Percentiles rank a stretch among this genome's conserved stretches.
phyloP scores from a whole-genome alignment of 768 basidiomycete species.

The Phylloporus sp. region DNA sequence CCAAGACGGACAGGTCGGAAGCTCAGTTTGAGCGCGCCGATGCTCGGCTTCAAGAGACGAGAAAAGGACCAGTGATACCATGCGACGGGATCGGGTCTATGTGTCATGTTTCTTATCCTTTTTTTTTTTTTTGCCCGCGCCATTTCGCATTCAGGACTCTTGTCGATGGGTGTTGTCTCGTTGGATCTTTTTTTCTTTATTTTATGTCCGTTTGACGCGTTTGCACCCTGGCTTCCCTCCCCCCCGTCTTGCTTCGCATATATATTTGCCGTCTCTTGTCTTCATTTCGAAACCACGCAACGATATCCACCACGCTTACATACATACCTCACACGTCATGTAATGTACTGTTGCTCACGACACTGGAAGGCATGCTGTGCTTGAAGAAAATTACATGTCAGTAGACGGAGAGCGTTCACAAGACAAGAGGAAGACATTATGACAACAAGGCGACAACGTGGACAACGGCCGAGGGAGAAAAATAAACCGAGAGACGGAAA shows the following conservation, averaged over 20 bases:
- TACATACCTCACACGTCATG: slow-evolving; percentile 23
- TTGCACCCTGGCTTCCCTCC: background rate
- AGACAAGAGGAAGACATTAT: background rate
- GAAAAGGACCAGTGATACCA: slow-evolving; percentile 43
- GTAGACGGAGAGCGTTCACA: background rate
- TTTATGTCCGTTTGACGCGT: slow-evolving; percentile 26
- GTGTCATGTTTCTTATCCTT: background rate
- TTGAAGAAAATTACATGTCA: slow-evolving; percentile 10
- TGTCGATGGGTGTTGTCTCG: background rate
- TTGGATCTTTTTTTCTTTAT: slow-evolving; percentile 26
- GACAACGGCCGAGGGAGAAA: slow-evolving; percentile 1
- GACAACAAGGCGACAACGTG: background rate
- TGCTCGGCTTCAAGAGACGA: slow-evolving; percentile 52
- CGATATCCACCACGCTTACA: slow-evolving; percentile 15
- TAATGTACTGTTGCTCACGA: slow-evolving; percentile 21
- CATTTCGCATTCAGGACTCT: background rate
- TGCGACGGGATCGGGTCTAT: slow-evolving; percentile 4
- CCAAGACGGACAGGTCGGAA: slow-evolving; percentile 54
- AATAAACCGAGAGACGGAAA: background rate
- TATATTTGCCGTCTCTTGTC: background rate
- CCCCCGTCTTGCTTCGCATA: background rate
- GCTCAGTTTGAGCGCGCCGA: slow-evolving; percentile 62
- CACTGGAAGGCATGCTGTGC: slow-evolving; percentile 17
- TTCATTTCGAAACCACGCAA: slow-evolving; percentile 11
- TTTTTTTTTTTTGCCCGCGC: background rate